Conservation (phyloP, 208 protist genomes). For the Acanthamoeba castellanii region DNA sequence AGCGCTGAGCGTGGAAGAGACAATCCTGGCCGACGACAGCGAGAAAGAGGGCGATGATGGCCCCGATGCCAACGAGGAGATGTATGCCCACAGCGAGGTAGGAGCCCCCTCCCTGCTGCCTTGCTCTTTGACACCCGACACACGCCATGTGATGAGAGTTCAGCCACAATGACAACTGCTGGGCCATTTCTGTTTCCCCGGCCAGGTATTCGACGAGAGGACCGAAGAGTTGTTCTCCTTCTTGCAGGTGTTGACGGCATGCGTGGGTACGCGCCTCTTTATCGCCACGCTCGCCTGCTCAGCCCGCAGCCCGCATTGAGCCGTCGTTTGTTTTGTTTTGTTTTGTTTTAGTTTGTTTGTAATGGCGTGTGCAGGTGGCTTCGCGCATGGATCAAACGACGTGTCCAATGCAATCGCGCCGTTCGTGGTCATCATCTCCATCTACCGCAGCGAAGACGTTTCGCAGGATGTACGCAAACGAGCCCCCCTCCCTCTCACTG, state of each 20-base stretch:
- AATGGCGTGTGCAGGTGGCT: no score
- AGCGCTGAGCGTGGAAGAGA: not conserved
- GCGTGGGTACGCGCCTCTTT: not conserved
- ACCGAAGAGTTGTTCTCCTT: slow-evolving; percentile 74
- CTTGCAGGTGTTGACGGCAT: slow-evolving; percentile 65
- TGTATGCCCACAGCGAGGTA: slow-evolving; percentile 42
- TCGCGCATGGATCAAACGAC: slow-evolving; percentile 78
- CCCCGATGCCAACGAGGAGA: not conserved
- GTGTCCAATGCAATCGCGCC: slow-evolving; percentile 74
- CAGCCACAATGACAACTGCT: no score
- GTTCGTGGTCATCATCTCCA: slow-evolving; percentile 22
- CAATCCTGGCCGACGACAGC: not conserved
- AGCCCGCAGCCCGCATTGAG: no score
- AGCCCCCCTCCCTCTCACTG: not conserved
- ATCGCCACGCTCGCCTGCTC: not conserved
- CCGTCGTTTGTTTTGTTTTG: no score
- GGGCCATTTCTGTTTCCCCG: no score
- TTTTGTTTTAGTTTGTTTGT: no score
- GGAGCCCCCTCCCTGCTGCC: not conserved
- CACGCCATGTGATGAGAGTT: no score
- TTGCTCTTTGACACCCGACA: no score
- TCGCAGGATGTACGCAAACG: not conserved
- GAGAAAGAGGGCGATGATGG: not conserved
- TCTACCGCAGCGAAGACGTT: slow-evolving; percentile 13
- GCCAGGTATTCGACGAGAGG: not conserved